Conservation (phyloP, 2,329 filamentous ascomycete species). For the Cytospora mali region DNA sequence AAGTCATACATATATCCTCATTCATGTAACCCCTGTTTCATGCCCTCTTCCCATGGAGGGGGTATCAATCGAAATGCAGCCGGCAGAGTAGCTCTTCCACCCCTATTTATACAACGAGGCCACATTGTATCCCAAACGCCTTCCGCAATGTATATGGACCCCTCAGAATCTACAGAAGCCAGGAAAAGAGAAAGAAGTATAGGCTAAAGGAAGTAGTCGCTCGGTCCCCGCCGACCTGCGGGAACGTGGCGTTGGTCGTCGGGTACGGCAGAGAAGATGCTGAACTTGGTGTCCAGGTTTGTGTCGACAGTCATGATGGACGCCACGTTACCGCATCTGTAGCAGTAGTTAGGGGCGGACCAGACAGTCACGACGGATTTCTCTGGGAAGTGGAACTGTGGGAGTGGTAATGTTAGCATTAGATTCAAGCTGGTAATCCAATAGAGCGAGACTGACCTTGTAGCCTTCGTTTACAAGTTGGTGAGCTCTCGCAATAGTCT, state of each 20-base stretch:
- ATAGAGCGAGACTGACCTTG: constrained; percentile 62
- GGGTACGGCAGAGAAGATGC: constrained; percentile 87
- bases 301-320: constrained; percentile 93
- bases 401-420: constrained; percentile 34
- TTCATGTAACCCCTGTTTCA: constrained; percentile 25
- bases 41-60: constrained; percentile 27
- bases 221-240: constrained; percentile 66
- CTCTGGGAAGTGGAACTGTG: constrained; percentile 86
- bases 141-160: constrained; percentile 27
- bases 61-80: constrained; percentile 29
- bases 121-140: constrained; percentile 28
- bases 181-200: constrained; percentile 23
- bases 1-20: constrained; percentile 21
- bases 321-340: constrained; percentile 93
- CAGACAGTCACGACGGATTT: constrained; percentile 97
- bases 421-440: not conserved
- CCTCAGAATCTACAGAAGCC: constrained; percentile 26
- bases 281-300: constrained; percentile 87
- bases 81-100: constrained; percentile 22
- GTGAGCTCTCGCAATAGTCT: constrained; percentile 94
- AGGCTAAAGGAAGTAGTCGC: constrained; percentile 69
- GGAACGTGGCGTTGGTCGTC: constrained; percentile 82
- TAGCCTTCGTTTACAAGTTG: constrained; percentile 98
- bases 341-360: constrained; percentile 96
- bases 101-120: constrained; percentile 27